phyloP scores from a whole-genome alignment of 2,329 filamentous ascomycete species.

The Dactylonectria estremocensis region DNA sequence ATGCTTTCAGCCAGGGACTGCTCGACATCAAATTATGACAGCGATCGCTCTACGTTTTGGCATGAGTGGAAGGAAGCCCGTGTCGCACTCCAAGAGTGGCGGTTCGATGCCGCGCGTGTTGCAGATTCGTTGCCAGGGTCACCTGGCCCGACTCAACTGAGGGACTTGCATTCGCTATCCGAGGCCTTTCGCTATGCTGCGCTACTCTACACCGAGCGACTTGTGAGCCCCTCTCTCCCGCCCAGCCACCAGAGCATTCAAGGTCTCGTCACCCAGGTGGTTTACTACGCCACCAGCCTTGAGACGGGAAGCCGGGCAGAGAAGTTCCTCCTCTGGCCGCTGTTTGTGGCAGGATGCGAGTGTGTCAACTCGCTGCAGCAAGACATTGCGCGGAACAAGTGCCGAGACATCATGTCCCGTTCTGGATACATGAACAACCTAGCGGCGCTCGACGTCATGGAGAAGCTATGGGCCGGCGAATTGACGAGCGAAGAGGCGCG shows the following conservation, averaged over 20 bases:
- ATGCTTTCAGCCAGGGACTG: conserved; percentile 59
- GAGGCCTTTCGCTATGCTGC: conserved; percentile 93
- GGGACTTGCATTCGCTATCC: conserved; percentile 85
- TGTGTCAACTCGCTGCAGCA: conserved; percentile 87
- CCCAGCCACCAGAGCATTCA: conserved; percentile 85
- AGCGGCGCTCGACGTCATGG: conserved; percentile 86
- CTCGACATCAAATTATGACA: conserved; percentile 66
- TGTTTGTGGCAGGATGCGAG: conserved; percentile 92
- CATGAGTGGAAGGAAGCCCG: conserved; percentile 88
- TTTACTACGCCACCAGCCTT: conserved; percentile 87
- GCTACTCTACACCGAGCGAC: conserved; percentile 89
- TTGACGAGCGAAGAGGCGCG: conserved; percentile 56
- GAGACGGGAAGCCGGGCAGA: conserved; percentile 80
- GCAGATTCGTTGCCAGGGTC: conserved; percentile 65
- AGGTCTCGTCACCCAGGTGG: conserved; percentile 83
- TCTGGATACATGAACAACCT: conserved; percentile 96
- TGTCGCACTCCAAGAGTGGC: conserved; percentile 83
- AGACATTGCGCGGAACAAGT: conserved; percentile 83
- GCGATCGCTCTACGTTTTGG: conserved; percentile 81
- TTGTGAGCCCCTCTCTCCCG: conserved; percentile 82
- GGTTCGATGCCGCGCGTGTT: conserved; percentile 74
- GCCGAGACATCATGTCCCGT: conserved; percentile 87
- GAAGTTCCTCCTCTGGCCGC: conserved; percentile 93
- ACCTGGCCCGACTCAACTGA: conserved; percentile 73
- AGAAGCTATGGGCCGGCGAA: conserved; percentile 83